These are phyloP conservation scores for Pleurozium schreberi DNA, from an alignment of 225 moss, liverwort and hornwort species.

Conservation along the genomic window DNA sequence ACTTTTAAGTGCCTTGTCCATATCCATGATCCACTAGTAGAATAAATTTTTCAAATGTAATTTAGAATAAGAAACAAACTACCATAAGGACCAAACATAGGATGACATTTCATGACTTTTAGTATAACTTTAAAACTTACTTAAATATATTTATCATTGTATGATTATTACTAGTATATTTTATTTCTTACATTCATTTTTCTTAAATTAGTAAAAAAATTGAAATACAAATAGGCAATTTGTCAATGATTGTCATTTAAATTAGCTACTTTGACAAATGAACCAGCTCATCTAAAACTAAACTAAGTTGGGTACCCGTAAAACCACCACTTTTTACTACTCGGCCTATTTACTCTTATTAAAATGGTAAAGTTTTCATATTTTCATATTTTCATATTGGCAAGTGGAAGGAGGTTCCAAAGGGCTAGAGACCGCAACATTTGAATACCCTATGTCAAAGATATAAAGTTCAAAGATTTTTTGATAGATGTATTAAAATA, in stretches of 20 bases:
- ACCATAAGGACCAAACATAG: neutral
- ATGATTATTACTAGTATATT: neutral
- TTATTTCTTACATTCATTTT: neutral
- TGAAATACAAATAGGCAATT: neutral
- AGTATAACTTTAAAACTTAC: neutral
- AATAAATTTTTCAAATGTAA: neutral
- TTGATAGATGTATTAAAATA: no score
- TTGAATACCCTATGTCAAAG: no score
- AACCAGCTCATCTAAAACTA: neutral
- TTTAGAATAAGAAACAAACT: neutral
- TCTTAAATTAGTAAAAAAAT: neutral
- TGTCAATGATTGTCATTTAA: neutral
- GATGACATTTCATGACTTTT: neutral
- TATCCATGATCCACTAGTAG: fast-evolving
- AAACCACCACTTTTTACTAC: no score
- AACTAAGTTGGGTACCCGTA: neutral
- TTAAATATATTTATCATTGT: neutral
- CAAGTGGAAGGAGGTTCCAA: no score
- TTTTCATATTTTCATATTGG: no score
- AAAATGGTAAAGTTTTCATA: no score
- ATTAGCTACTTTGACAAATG: neutral
- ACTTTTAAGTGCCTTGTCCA: neutral
- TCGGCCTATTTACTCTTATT: no score
- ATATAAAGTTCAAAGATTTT: no score
- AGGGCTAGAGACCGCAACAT: no score